Evolutionary conservation across 176 grass and related monocot genomes (phyloP).

Genomic region (Lolium perenne): DNA sequence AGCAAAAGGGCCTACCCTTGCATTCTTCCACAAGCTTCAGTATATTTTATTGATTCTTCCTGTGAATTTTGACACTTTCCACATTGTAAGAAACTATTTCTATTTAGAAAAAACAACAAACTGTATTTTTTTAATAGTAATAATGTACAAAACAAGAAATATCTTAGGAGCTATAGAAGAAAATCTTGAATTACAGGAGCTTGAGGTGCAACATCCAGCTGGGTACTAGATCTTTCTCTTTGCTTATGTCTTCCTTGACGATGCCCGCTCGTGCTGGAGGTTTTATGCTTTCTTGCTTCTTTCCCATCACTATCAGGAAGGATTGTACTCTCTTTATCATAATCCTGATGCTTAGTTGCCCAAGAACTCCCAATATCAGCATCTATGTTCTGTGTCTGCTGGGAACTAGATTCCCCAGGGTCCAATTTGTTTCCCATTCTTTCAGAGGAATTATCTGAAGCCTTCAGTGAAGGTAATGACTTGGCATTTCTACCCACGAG

Average conservation of each 20-base stretch:
- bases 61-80: background rate
- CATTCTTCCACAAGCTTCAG: conserved; percentile 56
- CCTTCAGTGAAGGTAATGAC: conserved; percentile 45
- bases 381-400: conserved; percentile 30
- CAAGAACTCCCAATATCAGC: conserved; percentile 43
- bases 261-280: conserved; percentile 52
- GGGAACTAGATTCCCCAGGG: conserved; percentile 47
- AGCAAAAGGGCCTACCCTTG: conserved; percentile 42
- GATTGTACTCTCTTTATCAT: conserved; percentile 54
- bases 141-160: conserved; percentile 38
- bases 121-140: conserved; percentile 30
- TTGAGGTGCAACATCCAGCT: conserved; percentile 49
- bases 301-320: conserved; percentile 55
- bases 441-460: conserved; percentile 36
- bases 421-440: conserved; percentile 41
- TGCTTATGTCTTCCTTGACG: conserved; percentile 66
- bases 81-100: background rate
- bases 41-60: conserved; percentile 44
- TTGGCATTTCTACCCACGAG: conserved; percentile 60
- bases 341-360: conserved; percentile 50
- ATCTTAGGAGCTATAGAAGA: conserved; percentile 63
- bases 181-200: conserved; percentile 86
- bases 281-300: conserved; percentile 53
- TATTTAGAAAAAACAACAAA: conserved; percentile 36
- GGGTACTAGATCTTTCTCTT: conserved; percentile 53